These are phyloP conservation scores for Fonsecaea multimorphosa DNA, from an alignment of 2,329 filamentous ascomycete genomes.

Conservation along the genomic window DNA sequence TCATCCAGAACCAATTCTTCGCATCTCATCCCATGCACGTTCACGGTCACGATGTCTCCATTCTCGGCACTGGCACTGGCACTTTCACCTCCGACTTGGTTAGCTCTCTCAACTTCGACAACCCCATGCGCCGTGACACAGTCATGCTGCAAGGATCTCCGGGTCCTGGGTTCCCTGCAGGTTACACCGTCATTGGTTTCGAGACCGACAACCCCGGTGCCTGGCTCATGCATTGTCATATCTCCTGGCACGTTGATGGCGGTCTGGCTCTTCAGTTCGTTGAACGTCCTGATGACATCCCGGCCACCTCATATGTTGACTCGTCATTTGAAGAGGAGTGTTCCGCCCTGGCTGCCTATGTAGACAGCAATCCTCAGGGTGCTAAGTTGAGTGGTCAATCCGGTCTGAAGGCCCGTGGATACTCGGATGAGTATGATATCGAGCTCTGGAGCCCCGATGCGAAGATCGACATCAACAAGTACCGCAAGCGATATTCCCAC, in stretches of 20 bases:
- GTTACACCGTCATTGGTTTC: conserved; percentile 68
- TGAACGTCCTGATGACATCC: conserved; percentile 36
- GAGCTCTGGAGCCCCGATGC: conserved; percentile 12
- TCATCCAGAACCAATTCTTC: conserved; percentile 40
- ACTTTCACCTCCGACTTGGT: conserved; percentile 54
- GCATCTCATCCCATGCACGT: conserved; percentile 69
- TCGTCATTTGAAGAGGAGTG: conserved; percentile 35
- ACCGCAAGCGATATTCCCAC: conserved; percentile 28
- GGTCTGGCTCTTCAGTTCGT: conserved; percentile 63
- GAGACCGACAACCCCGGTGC: conserved; percentile 57
- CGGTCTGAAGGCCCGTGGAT: conserved; percentile 29
- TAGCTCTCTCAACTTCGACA: conserved; percentile 64
- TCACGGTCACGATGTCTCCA: conserved; percentile 71
- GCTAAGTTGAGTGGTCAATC: conserved; percentile 27
- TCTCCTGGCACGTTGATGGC: conserved; percentile 75
- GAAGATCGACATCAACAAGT: conserved; percentile 26
- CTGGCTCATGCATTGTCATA: conserved; percentile 80
- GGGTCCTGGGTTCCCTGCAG: conserved; percentile 28
- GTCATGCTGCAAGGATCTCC: conserved; percentile 37
- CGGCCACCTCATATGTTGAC: conserved; percentile 26
- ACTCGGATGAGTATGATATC: conserved; percentile 22
- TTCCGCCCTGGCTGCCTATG: conserved; percentile 23
- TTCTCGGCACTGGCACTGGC: conserved; percentile 62
- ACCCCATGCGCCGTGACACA: conserved; percentile 72
- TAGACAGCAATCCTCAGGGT: conserved; percentile 20